Conservation (phyloP, 2,329 filamentous ascomycete genomes). For the Fusarium tuaranense region DNA sequence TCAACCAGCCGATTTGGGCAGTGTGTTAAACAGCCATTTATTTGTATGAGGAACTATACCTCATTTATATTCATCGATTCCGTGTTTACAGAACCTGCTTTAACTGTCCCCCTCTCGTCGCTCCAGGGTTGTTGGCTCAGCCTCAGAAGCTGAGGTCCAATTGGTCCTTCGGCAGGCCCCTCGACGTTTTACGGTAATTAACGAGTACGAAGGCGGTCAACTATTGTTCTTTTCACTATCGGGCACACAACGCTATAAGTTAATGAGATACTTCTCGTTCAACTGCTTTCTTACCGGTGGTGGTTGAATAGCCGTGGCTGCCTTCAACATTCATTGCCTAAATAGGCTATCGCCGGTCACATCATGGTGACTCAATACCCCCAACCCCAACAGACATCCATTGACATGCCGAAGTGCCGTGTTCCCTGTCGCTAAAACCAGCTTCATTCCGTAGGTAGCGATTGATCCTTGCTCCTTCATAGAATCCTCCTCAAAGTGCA, state of each 20-base stretch:
- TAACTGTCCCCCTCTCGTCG: background rate
- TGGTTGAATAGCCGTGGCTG: background rate
- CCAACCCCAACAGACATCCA: too few species aligned
- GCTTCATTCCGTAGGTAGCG: background rate
- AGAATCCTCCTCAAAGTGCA: background rate
- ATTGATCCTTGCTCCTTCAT: background rate
- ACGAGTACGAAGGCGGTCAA: background rate
- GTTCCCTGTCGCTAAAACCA: background rate
- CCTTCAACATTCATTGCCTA: background rate
- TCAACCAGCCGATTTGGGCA: background rate
- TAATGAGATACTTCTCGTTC: background rate
- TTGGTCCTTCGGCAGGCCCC: background rate
- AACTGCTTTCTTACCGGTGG: background rate
- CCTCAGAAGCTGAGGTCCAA: background rate
- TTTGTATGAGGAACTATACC: background rate
- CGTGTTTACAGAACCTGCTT: background rate
- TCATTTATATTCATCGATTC: background rate
- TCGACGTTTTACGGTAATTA: background rate
- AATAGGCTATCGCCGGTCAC: background rate
- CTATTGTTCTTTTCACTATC: background rate
- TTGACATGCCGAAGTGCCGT: background rate
- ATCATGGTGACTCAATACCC: background rate
- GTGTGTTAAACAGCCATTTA: background rate
- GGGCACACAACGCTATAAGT: background rate
- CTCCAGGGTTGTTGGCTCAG: background rate